These are phyloP conservation scores for Ceratobasidium sp. DNA, from an alignment of 1,284 basidiomycete species.

Conservation along the genomic window DNA sequence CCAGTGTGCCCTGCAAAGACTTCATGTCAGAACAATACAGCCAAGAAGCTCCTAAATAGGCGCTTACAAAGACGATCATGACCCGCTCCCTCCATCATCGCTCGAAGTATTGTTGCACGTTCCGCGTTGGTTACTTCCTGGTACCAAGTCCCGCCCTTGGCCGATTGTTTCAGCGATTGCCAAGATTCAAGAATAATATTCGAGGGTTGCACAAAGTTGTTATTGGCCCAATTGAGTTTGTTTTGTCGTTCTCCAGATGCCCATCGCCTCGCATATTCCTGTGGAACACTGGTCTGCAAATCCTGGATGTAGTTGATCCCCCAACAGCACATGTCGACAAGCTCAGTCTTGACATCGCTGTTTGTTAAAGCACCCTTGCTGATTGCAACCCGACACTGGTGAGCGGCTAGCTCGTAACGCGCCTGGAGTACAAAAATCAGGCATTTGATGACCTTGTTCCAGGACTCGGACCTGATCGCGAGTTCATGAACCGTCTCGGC, in stretches of 20 bases:
- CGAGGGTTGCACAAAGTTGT: background rate
- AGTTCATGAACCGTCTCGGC: slow-evolving; percentile 55
- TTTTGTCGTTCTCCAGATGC: background rate
- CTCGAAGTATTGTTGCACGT: slow-evolving; percentile 59
- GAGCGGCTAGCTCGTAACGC: slow-evolving; percentile 52
- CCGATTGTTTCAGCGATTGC: slow-evolving; percentile 43
- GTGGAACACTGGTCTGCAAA: slow-evolving; percentile 41
- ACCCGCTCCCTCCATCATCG: slow-evolving; percentile 50
- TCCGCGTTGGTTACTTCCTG: slow-evolving; percentile 62
- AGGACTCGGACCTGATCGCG: slow-evolving; percentile 55
- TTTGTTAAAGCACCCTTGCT: slow-evolving; percentile 39
- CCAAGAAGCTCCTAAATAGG: too few species aligned
- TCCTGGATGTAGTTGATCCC: background rate
- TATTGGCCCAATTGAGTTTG: background rate
- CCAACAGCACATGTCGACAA: slow-evolving; percentile 41
- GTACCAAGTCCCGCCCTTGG: slow-evolving; percentile 56
- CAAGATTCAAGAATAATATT: slow-evolving; percentile 14
- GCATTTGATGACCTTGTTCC: slow-evolving; percentile 57
- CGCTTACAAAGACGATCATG: background rate
- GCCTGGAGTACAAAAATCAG: slow-evolving; percentile 57
- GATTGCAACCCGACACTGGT: slow-evolving; percentile 10
- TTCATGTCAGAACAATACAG: background rate
- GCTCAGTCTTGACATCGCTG: slow-evolving; percentile 38
- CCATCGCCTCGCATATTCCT: slow-evolving; percentile 47
- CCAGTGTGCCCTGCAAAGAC: slow-evolving; percentile 49